These are phyloP conservation scores for Cyanodermella asteris DNA, from an alignment of 2,329 filamentous ascomycete genomes.

Conservation along the genomic window DNA sequence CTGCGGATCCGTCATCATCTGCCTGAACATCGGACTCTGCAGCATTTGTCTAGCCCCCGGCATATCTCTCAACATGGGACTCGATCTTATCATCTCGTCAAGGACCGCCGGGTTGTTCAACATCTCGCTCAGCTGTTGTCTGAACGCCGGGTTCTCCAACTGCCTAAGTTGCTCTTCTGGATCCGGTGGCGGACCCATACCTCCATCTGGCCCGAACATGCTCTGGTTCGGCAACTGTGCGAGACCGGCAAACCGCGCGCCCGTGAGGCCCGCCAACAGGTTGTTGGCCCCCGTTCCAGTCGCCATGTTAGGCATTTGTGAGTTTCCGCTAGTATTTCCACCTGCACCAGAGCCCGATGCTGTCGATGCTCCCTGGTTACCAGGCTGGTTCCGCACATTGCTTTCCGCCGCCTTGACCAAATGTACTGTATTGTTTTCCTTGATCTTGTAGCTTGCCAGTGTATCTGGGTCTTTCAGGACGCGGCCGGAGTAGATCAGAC, in stretches of 20 bases:
- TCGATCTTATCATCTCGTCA: constrained; percentile 83
- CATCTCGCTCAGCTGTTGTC: constrained; percentile 77
- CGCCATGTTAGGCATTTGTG: constrained; percentile 25
- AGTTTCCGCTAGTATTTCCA: constrained; percentile 9
- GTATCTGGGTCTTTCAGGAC: constrained; percentile 91
- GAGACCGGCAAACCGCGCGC: constrained; percentile 81
- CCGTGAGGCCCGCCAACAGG: constrained; percentile 71
- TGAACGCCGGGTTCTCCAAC: constrained; percentile 72
- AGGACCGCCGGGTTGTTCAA: constrained; percentile 88
- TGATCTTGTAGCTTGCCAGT: constrained; percentile 75
- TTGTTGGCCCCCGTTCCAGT: constrained; percentile 52
- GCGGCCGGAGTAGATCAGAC: constrained; percentile 89
- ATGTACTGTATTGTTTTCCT: constrained; percentile 85
- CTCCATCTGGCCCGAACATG: constrained; percentile 83
- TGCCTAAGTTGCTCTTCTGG: constrained; percentile 65
- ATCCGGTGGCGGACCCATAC: constrained; percentile 73
- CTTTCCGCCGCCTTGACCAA: constrained; percentile 91
- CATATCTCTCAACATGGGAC: constrained; percentile 57
- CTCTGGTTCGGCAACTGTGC: constrained; percentile 70
- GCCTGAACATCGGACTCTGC: constrained; percentile 66
- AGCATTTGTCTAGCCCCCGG: constrained; percentile 66
- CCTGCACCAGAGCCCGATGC: constrained; percentile 13
- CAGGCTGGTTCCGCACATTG: constrained; percentile 42
- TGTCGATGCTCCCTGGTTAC: constrained; percentile 24
- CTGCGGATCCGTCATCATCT: constrained; percentile 82